Conservation (phyloP, 495 filamentous ascomycete species). For the Penicillium herquei region DNA sequence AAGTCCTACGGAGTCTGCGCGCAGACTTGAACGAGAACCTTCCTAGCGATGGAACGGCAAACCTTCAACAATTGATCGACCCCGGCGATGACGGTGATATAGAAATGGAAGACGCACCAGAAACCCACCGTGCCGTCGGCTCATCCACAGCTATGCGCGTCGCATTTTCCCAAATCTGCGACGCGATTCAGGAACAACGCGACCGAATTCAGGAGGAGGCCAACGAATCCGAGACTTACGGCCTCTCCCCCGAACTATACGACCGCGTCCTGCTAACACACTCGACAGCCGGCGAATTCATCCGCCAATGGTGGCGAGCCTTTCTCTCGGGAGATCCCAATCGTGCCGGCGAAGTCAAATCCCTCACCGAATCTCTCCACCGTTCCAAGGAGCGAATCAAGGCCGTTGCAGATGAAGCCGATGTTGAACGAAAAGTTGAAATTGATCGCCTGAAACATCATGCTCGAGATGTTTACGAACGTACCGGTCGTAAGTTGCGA, state of each 20-base stretch:
- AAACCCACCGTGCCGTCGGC: slow-evolving; percentile 29
- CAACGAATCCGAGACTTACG: slow-evolving; percentile 48
- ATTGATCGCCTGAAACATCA: slow-evolving; percentile 62
- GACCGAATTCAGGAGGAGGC: slow-evolving; percentile 28
- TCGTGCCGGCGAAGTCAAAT: slow-evolving; percentile 70
- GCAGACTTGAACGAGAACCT: slow-evolving; percentile 53
- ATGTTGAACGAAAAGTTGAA: slow-evolving; percentile 61
- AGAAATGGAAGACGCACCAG: slow-evolving; percentile 49
- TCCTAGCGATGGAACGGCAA: slow-evolving; percentile 56
- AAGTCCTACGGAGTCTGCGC: slow-evolving; percentile 64
- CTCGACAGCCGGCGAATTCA: slow-evolving; percentile 87
- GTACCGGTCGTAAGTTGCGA: slow-evolving; percentile 66
- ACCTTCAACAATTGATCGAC: slow-evolving; percentile 48
- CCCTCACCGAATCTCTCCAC: slow-evolving; percentile 72
- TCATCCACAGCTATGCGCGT: slow-evolving; percentile 36
- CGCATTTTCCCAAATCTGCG: slow-evolving; percentile 43
- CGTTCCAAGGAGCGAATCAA: slow-evolving; percentile 76
- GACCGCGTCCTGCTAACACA: slow-evolving; percentile 80
- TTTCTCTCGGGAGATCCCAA: slow-evolving; percentile 82
- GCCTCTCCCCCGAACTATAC: slow-evolving; percentile 63
- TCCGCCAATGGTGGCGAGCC: slow-evolving; percentile 92
- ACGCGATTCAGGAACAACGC: slow-evolving; percentile 44
- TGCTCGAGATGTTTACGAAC: slow-evolving; percentile 61
- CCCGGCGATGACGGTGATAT: slow-evolving; percentile 58
- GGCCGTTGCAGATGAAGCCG: slow-evolving; percentile 76